Conservation (phyloP, 2,329 filamentous ascomycete genomes). For the Ilyonectria mors-panacis region DNA sequence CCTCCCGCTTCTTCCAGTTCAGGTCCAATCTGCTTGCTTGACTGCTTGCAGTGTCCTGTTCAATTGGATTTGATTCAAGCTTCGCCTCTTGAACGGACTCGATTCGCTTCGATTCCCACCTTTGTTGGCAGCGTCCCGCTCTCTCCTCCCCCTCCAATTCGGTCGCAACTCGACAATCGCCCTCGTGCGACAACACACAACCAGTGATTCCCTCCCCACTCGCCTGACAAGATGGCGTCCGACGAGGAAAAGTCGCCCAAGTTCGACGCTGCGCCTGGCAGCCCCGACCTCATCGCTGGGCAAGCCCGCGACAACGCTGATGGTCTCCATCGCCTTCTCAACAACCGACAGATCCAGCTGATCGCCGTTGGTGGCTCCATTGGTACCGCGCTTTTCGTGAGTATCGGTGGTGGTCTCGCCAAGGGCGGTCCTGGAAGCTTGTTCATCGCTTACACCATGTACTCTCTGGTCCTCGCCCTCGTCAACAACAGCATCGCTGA, state of each 20-base stretch:
- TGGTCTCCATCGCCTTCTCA: conserved; percentile 63
- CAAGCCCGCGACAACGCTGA: conserved; percentile 53
- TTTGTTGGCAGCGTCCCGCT: not conserved
- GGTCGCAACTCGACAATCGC: conserved; percentile 17
- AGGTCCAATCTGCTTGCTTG: conserved; percentile 42
- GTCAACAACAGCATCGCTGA: conserved; percentile 78
- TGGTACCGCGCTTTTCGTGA: conserved; percentile 72
- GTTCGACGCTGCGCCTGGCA: conserved; percentile 42
- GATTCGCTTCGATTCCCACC: conserved; percentile 23
- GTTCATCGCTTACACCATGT: conserved; percentile 71
- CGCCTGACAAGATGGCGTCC: conserved; percentile 29
- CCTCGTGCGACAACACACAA: conserved; percentile 7
- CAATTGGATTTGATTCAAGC: conserved; percentile 34
- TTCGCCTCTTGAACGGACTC: conserved; percentile 17
- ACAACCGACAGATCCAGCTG: conserved; percentile 70
- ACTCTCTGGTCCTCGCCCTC: conserved; percentile 69
- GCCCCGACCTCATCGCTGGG: conserved; percentile 44
- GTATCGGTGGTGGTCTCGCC: conserved; percentile 69
- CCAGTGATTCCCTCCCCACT: not conserved
- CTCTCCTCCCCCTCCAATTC: not conserved
- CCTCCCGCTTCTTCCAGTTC: conserved; percentile 22
- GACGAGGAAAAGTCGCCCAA: conserved; percentile 49
- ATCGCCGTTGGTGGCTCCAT: conserved; percentile 73
- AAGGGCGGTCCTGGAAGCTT: conserved; percentile 64
- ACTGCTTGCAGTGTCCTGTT: conserved; percentile 39